Evolutionary conservation across 148 eudicot genomes (phyloP), one percentile per base, ranked within the genome.

Genomic region (Selenicereus undatus): DNA sequence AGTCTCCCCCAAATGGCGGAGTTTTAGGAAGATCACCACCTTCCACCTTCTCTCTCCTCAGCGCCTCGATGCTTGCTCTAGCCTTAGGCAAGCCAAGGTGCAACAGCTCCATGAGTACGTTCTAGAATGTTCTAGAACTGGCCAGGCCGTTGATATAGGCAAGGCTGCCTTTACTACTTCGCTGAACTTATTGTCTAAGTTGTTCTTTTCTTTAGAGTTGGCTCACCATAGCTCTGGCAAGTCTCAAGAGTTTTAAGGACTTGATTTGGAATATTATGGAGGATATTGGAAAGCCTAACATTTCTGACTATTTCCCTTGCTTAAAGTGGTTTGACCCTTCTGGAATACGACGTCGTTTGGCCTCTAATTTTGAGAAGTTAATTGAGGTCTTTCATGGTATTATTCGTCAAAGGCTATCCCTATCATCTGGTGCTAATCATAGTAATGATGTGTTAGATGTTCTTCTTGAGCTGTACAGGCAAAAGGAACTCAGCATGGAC

Each of bases 331-430:
- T 87, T 36, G 93, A 90, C 71, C 89, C 84, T 0, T 90, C 82
- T 56, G 84, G 93, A 3, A 65, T 90, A 21, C 84, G 88, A 76
- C 86, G 78, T 54, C 80, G 84, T 27, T 87, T 86, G 75, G 85
- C 69, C 5, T 85, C 85, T 71, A 86, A 82, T 78, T 84, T 90
- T 74, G 91, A 90, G 74, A 91, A 86, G 65, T 79, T 90, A 68
- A 74, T 90, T 52, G 88, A 82, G 22, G 86, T 86, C 39, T 88
- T 88, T 64, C 88, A 85, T 80, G 76, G 86, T 21, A 75, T 83
- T 12, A 71, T 83, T 36, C 17, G 42, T 12, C 21, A 74, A 52
- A 74, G 80, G 52, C 39, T 75, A 12, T 62, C 73, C 5, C 17
- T 21, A 39, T 48, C 45, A 54, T 50, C 75, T 36, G 54, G n/a